phyloP scores from a whole-genome alignment of 352 stramenopile species.

The Globisporangium carolinianum region DNA sequence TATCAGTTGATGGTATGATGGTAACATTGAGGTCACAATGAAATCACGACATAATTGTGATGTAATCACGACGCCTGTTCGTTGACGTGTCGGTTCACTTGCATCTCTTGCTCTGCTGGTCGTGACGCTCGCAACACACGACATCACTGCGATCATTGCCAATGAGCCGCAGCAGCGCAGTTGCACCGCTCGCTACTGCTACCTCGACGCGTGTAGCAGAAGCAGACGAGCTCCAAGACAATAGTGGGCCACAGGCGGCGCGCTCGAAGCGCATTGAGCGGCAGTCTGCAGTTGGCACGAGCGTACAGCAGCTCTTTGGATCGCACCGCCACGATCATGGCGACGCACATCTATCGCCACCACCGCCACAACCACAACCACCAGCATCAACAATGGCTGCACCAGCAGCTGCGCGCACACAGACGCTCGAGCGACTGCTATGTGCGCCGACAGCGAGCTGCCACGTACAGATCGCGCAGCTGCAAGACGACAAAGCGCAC shows the following conservation, averaged over 20 bases:
- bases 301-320: background rate
- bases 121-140: too few relatives aligned
- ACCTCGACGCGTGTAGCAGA: conserved; percentile 14
- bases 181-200: background rate
- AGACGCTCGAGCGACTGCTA: conserved; percentile 3
- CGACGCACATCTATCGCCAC: too few relatives aligned
- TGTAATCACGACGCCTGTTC: too few relatives aligned
- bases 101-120: too few relatives aligned
- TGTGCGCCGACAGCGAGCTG: conserved; percentile 19
- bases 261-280: conserved; percentile 17
- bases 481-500: conserved; percentile 61
- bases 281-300: conserved; percentile 1
- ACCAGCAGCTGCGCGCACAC: background rate
- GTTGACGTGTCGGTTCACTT: too few relatives aligned
- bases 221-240: conserved; percentile 12
- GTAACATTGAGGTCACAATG: too few relatives aligned
- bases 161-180: background rate
- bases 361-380: too few relatives aligned
- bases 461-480: conserved; percentile 31
- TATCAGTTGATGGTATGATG: too few relatives aligned
- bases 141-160: too few relatives aligned
- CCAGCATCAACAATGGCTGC: background rate
- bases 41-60: too few relatives aligned
- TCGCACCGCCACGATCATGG: background rate
- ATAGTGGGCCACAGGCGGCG: conserved; percentile 12